Base-by-base conservation (phyloP, 2,329 filamentous ascomycete species). In the Hypoxylon sp. region DNA sequence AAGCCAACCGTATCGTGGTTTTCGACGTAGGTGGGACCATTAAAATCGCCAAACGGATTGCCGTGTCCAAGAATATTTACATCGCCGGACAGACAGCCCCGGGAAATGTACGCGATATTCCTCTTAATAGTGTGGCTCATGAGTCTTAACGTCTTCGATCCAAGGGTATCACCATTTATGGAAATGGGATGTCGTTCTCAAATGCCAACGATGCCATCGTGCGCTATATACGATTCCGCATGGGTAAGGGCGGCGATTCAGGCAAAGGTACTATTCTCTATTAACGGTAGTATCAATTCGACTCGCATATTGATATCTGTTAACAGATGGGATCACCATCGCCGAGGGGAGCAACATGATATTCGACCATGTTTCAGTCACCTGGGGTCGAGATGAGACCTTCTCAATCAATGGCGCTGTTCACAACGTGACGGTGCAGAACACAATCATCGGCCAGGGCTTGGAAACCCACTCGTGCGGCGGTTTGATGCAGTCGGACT, bases 371-470 rank as follows among this genome's bases (percentile, higher is more conserved):
- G 77, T 87, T 32, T 84, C 81, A 19, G 82, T 84, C 15, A 81
- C 83, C 0, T 88, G 85, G 83, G 86, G 86, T n/a, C 83, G 84
- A 10, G 85, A 87, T 64, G 86, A 88, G 75, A 87, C 83, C 0
- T 87, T 86, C 69, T 83, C 81, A 11, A 86, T 87, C 72, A 85
- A 78, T 21, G 85, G 84, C 0, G 79, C 78, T 1, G 81, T 80
- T 0, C 77, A 78, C 15, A 86, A 86, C 59, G 81, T 87, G 50
- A 86, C 85, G 0, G 81, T 87, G 15, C 82, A 85, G 64, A 81
- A 87, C 71, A 83, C 80, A 35, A 87, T 87, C 70, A 86, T 88
- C 59, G 83, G 80, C 0, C 85, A 87, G 70, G 85, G 86, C 0
- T 78, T 88, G 0, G 80, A 85, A 67, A 85, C 85, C 0, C 86